Base-by-base conservation (phyloP, 176 grass and related monocot species). In the Otatea glauca region DNA sequence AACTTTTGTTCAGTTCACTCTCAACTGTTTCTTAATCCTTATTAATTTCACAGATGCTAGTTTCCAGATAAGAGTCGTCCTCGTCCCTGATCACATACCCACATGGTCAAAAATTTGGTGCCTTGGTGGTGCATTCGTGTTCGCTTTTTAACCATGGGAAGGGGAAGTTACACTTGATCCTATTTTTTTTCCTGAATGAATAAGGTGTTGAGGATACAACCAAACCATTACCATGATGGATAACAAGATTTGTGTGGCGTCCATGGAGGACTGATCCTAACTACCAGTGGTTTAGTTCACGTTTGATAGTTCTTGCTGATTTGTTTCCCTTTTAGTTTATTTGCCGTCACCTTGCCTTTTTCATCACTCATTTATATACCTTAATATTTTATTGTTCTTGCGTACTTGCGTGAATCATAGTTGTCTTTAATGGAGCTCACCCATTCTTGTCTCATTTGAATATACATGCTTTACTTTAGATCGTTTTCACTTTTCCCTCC, bases 401-500 rank as follows among this genome's bases (percentile, higher is more conserved):
- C 16, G 51, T 17, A 29, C 18, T 18, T 80, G n/a, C 34, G 42
- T 80, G 8, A 39, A 68, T 72, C 56, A 73, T 35, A 54, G 2
- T 55, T 9, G 29, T 59, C 79, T 79, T 73, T 32, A 32, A 4
- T 58, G 25, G 51, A 62, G 35, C 47, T 61, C 39, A 38, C 54
- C 50, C 10, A 16, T 70, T 35, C 12, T 48, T 48, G 25, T 45
- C n/a, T 61, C 74, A 74, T 67, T 41, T 72, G 17, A 60, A 21
- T 35, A 34, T 12, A 42, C 69, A 35, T 62, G 29, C 70, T 69
- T 68, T 60, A 68, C 87, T 75, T 61, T 45, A 63, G 70, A 81
- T 89, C 83, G 0, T 56, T 86, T 71, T 90, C 83, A 77, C 44
- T 58, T 76, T 89, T 81, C 4, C 37, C 11, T 54, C 72, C 20